Evolutionary conservation across 2,329 filamentous ascomycete species (phyloP).

Genomic region (Tolypocladium album): DNA sequence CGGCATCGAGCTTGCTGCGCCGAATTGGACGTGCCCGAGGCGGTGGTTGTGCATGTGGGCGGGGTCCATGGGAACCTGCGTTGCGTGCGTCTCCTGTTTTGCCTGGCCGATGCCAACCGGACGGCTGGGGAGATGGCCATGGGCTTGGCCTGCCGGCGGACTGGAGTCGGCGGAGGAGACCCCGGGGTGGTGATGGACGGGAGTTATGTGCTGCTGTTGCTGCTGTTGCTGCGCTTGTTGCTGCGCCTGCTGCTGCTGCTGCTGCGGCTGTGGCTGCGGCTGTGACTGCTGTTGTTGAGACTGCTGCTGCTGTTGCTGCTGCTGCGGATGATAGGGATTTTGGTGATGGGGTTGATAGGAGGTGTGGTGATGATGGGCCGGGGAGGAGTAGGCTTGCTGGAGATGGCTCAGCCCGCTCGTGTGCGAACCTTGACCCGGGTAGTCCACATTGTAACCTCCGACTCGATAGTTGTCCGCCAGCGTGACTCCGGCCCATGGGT

Average conservation of each 20-base stretch:
- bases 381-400: constrained; percentile 50
- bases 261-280: neutral
- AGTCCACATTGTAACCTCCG: constrained; percentile 65
- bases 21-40: constrained; percentile 43
- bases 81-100: constrained; percentile 33
- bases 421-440: constrained; percentile 57
- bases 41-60: constrained; percentile 42
- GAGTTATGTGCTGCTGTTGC: constrained; percentile 22
- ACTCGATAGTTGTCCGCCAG: constrained; percentile 66
- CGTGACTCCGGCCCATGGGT: constrained; percentile 61
- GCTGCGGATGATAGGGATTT: constrained; percentile 19
- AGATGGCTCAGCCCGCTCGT: constrained; percentile 53
- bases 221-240: constrained; percentile 11
- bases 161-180: constrained; percentile 31
- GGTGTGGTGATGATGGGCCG: constrained; percentile 19
- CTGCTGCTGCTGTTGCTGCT: constrained; percentile 16
- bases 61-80: constrained; percentile 45
- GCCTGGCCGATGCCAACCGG: constrained; percentile 24
- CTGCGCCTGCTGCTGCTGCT: constrained; percentile 18
- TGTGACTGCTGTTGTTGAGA: neutral
- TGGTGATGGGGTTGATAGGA: constrained; percentile 4
- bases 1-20: constrained; percentile 34
- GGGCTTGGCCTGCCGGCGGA: constrained; percentile 28
- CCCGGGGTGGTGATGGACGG: constrained; percentile 39
- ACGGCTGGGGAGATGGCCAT: constrained; percentile 20